Evolutionary conservation across 371 early-diverging fungal species (phyloP), one percentile per base, ranked within the genome.

Genomic region (Funneliformis caledonium): DNA sequence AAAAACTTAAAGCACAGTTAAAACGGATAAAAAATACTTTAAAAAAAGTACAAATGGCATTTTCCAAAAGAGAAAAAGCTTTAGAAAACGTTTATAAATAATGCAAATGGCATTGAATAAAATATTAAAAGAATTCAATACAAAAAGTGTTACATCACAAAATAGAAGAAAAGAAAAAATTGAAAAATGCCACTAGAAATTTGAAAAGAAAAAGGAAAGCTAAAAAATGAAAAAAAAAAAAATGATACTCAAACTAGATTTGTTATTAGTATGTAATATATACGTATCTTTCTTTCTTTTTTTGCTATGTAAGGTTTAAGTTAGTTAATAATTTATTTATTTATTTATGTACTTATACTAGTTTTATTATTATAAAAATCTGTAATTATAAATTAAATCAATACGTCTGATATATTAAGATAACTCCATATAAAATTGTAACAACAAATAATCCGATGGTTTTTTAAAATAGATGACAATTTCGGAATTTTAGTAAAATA

Each of bases 151-250:
- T 91, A 8, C 81, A 86, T 19, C 81, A 84, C 47, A 90, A 89
- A 70, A 76, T 85, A 1, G 85, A 84, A 3, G 80, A 83, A 48
- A 86, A 85, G 64, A 81, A 83, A 60, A 80, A 84, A 31, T 59
- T 90, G 4, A 89, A 90, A 67, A 74, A 83, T 6, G 82, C 81
- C 8, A 47, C 87, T 43, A 83, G 89, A 31, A 82, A 88, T 50
- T 70, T 87, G 7, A 87, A 87, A 60, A 84, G 88, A 14, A 89
- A 90, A 50, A 80, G 81, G 48, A 88, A 89, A 78, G 81, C 84
- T 64, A 84, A 82, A 78, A 82, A 82, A 48, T 89, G 88, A 86
- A 88, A 33, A 85, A 72, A 45, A 84, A 83, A 11, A 82, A 65
- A 76, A 80, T 12, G 83, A 83, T 7, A 87, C 88, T 2, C 89